Conservation (phyloP, 2,329 filamentous ascomycete species). For the Epichloe sylvatica region DNA sequence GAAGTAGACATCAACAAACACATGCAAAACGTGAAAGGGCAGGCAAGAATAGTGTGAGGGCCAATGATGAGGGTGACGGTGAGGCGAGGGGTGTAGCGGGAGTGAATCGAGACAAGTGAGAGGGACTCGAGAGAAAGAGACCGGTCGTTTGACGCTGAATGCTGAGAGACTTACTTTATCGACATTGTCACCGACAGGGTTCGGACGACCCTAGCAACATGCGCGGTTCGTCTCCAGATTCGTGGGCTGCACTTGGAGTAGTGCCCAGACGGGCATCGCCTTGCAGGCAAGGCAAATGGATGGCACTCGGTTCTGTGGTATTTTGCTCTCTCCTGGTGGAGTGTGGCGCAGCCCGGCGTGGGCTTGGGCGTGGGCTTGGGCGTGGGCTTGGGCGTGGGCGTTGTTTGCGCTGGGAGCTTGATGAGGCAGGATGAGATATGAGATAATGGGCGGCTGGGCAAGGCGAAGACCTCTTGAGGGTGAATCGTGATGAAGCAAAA, state of each 20-base stretch:
- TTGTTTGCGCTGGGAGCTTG: background rate
- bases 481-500: background rate
- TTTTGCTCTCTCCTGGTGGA: background rate
- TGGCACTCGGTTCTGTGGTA: background rate
- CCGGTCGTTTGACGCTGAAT: too few relatives aligned
- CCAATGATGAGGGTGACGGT: background rate
- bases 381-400: background rate
- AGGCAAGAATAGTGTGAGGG: too few relatives aligned
- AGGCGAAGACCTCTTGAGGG: background rate
- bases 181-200: conserved; percentile 32
- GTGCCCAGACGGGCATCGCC: background rate
- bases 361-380: background rate
- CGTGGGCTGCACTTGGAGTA: conserved; percentile 4
- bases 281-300: too few relatives aligned
- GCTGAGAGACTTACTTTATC: conserved; percentile 35
- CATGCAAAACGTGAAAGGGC: background rate
- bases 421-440: background rate
- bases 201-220: conserved; percentile 18
- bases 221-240: conserved; percentile 1
- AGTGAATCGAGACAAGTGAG: conserved; percentile 4
- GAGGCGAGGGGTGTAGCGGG: background rate
- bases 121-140: conserved; percentile 1
- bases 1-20: background rate
- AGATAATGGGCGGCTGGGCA: conserved; percentile 5
- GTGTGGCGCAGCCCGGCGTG: background rate